Percentiles rank a stretch among this genome's conserved stretches.
Evolutionary conservation across 192 early-diverging fungal species (phyloP).

Genomic region (Phlyctochytrium arcticum): DNA sequence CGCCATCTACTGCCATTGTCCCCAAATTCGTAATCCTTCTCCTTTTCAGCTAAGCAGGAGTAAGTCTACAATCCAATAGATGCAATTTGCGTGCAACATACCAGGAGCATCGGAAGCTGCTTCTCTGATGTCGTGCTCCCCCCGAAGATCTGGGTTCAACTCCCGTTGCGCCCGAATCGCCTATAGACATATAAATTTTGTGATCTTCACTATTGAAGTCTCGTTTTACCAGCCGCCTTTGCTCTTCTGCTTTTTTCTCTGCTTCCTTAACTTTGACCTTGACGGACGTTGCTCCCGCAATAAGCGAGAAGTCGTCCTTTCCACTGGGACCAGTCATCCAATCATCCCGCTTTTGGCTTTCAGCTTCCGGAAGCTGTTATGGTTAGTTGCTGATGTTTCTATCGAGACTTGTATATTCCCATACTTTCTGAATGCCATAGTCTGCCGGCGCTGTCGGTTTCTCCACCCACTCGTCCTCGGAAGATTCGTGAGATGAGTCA

Average conservation of each 20-base stretch:
- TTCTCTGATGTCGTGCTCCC: not conserved
- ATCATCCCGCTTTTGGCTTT: constrained; percentile 20
- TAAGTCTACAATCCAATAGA: not conserved
- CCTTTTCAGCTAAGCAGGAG: not conserved
- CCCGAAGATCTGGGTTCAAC: constrained; percentile 36
- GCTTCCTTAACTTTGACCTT: constrained; percentile 13
- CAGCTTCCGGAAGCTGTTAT: not conserved
- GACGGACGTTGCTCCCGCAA: not conserved
- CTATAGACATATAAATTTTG: not conserved
- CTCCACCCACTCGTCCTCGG: constrained; percentile 33
- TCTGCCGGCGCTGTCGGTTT: constrained; percentile 6
- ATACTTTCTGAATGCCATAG: not conserved
- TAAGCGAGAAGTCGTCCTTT: constrained; percentile 2
- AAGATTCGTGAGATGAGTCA: constrained; percentile 2
- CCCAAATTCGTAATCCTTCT: constrained; percentile 35
- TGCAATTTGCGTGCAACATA: not conserved
- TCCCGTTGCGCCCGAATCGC: constrained; percentile 31
- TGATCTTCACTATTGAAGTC: not conserved
- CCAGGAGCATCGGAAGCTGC: not conserved
- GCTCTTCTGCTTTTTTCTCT: constrained; percentile 21
- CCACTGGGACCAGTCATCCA: constrained; percentile 31
- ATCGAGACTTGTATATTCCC: not conserved
- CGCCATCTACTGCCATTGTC: constrained; percentile 60
- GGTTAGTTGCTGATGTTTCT: not conserved
- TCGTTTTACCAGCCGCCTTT: not conserved